Base-by-base conservation (phyloP, 2,329 filamentous ascomycete genomes). In the Gaeumannomyces sp. region DNA sequence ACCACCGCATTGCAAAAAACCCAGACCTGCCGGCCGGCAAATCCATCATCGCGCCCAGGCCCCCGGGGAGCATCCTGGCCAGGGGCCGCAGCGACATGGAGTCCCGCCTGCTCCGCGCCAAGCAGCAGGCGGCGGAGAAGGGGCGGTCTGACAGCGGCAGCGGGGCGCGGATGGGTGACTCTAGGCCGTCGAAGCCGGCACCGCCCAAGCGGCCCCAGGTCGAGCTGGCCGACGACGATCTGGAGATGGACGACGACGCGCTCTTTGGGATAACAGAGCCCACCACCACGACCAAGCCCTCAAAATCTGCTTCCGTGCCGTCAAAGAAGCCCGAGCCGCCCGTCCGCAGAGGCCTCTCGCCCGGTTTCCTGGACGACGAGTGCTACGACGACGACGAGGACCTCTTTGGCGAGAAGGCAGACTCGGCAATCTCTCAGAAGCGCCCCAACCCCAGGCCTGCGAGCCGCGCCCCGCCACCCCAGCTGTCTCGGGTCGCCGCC, bases 1-100 rank as follows among this genome's bases (percentile, higher is more conserved):
- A 85, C 62, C 77, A 81, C 61, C 77, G 80, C 33, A 80, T 80
- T 60, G 61, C 78, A 77, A 62, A 67, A 11, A 70, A 70, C 65
- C 60, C 69, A n/a, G 64, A 68, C n/a, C 65, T 68, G n/a, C 67
- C 66, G 27, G 56, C 33, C 33, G 35, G 29, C 33, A 59, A 62
- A 25, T 61, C n/a, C 22, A 19, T 38, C 56, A 19, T 16, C 22
- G 29, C n/a, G 60, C 65, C 64, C 72, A 70, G 58, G 62, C 68
- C 53, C 53, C 50, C 57, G 50, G 61, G 29, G 27, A 64, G 57
- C 45, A 27, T 64, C 25, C 63, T 64, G 10, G 59, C 59, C 59
- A 60, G 13, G 27, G 59, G 59, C 28, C 27, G 59, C 27, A 31
- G 28, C 25, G 62, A 64, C 45, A 64, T 64, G 62, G 62, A 64